Evolutionary conservation across 495 filamentous ascomycete genomes (phyloP), one percentile per base, ranked within the genome.

Genomic region (Hypoxylon trugodes): DNA sequence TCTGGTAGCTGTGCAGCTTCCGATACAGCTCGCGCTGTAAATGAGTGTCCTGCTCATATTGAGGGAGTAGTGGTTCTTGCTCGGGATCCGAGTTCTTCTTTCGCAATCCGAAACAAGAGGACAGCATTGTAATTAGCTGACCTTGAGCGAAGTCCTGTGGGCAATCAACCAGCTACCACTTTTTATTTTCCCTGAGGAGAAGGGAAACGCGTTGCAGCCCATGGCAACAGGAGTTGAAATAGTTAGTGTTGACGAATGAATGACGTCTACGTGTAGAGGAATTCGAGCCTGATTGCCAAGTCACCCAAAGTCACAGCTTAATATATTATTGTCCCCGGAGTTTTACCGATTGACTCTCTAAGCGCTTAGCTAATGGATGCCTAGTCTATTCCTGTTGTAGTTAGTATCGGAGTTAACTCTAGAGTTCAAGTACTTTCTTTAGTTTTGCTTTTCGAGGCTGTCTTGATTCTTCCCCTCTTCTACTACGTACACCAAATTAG

Each of bases 1-100:
- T 95, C 78, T 96, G 92, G 72, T 96, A 97, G 52, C 86, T 87
- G 75, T 96, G 94, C 55, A 97, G 81, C 77, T 96, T 97, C 71
- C 90, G 86, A 68, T 93, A 91, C 37, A 93, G 79, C 46, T 82
- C 77, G 26, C 88, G 82, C 80, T 97, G 92, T 45, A 91, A 79
- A 18, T 81, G 74, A 6, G 92, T 96, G 64, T 93, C 90, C 73
- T 95, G 89, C 59, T 88, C 82, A 76, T 97, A 96, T 61, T 87
- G 88, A 65, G 93, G 88, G 25, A 97, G 86, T 24, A 97, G 82
- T 36, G 92, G 91, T 61, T 93, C 84, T 15, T 82, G 87, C 61
- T 91, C 89, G 24, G 70, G 71, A 60, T 74, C 70, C 4, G 30
- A 25, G 10, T 50, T 26, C 50, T 70, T 69, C 48, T 74, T 74